Evolutionary conservation across 352 stramenopile species (phyloP), one percentile per base, ranked within the genome.

Genomic region (Elongisporangium prolatum): DNA sequence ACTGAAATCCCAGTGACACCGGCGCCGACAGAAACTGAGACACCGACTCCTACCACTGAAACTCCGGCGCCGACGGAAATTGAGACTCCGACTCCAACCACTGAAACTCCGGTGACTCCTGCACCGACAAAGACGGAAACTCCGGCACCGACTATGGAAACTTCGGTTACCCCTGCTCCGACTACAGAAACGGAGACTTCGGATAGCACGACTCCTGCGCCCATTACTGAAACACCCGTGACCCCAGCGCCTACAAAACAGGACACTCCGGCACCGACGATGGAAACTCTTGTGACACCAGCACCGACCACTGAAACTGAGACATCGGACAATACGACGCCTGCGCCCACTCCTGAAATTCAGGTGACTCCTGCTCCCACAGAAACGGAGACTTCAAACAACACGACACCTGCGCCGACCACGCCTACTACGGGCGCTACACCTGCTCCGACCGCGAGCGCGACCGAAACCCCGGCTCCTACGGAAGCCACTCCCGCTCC

Each of bases 151-250:
- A 68, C 55, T 20, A 65, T 55, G 21, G 44, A 50, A 18, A 61
- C 38, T 16, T 50, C 54, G 20, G 70, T 67, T 37, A 67, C 65
- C 17, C 69, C 60, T 16, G 71, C 58, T 40, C 65, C 68, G 21
- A 67, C n/a, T n/a, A n/a, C 63, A n/a, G 53, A 53, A 34, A 44
- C 21, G 48, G 47, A 59, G 51, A 55, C 60, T n/a, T n/a, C n/a
- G n/a, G n/a, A n/a, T n/a, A n/a, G n/a, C n/a, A n/a, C n/a, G n/a
- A n/a, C n/a, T 5, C 49, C 60, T 1, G 44, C 64, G 21, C 28
- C 59, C 28, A 55, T 55, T 1, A 22, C 52, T 4, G 48, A 48
- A 40, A 11, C 57, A 21, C 17, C 38, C 7, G 56, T 54, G 17
- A 68, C 63, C 4, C 64, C 67, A 28, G 67, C 68, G 21, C 64